Conservation (phyloP, 768 basidiomycete genomes). For the Boletus pseudo-olivaceus region DNA sequence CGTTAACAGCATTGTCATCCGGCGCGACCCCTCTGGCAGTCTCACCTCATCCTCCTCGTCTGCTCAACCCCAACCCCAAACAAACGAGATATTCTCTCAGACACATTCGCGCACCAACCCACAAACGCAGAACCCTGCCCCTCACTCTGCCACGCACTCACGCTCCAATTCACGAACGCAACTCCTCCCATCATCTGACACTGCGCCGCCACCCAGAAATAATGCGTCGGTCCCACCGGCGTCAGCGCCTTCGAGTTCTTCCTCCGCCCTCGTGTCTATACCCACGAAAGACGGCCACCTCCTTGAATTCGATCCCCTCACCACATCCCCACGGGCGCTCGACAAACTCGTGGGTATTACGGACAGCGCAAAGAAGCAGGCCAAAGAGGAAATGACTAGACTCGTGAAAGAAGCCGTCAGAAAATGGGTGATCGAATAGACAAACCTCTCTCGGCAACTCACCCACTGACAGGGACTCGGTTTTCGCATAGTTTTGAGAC, state of each 20-base stretch:
- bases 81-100: conserved; percentile 12
- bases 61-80: conserved; percentile 19
- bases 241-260: conserved; percentile 12
- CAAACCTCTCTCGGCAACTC: not conserved
- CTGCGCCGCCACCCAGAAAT: not conserved
- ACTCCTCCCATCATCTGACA: conserved; percentile 6
- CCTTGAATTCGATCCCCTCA: conserved; percentile 83
- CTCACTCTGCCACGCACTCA: conserved; percentile 31
- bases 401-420: conserved; percentile 70
- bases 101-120: conserved; percentile 48
- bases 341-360: conserved; percentile 77
- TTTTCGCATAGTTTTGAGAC: conserved; percentile 1
- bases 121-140: conserved; percentile 38
- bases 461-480: not conserved
- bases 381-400: conserved; percentile 69
- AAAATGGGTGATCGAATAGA: conserved; percentile 63
- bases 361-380: conserved; percentile 79
- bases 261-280: conserved; percentile 69
- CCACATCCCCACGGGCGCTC: conserved; percentile 65
- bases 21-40: conserved; percentile 51
- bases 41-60: conserved; percentile 32
- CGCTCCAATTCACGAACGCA: conserved; percentile 39
- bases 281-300: conserved; percentile 76
- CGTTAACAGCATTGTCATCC: conserved; percentile 60
- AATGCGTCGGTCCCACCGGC: not conserved